Evolutionary conservation across 208 protist genomes (phyloP), one percentile per base, ranked within the genome.

Genomic region (Leishmania tarentolae): DNA sequence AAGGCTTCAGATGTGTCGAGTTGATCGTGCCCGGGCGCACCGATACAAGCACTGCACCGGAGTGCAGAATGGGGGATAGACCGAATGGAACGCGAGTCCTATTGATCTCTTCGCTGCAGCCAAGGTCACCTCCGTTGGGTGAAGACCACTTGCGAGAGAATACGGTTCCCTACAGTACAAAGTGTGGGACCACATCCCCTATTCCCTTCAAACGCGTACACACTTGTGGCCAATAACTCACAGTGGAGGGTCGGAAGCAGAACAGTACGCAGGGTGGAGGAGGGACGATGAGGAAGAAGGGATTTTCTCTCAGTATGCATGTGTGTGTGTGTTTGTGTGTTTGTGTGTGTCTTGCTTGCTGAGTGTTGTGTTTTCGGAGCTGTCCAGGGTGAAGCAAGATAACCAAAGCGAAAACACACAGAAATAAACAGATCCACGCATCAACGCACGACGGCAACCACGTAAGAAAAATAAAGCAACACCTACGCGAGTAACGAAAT

Each of bases 381-480:
- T 46, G 6, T 65, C 3, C 31, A 56, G 9, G 69, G 50, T 24
- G 6, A 72, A 75, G 71, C 24, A 78, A 63, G 40, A 76, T 35
- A 71, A 77, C 44, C 17, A 69, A 42, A 78, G 57, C 28, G 35
- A 83, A 83, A 31, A 37, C 46, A 75, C n/a, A 47, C 70, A 37
- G 47, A 17, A 19, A 75, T 75, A 44, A 15, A 59, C 71, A 75
- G 15, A 75, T 47, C 57, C 71, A 40, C 28, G 15, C 42, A 44
- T 17, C 35, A 7, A 57, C 42, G 17, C 46, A 40, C 46, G 44
- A 31, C 66, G 37, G 44, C 47, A 75, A 44, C 15, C 71, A 59
- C 28, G 17, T 28, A 9, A 74, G 24, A 46, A 9, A 73, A 24
- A 56, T 24, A 56, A 4, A 40, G 50, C 53, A 69, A 56, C 24